Evolutionary conservation across 1,284 basidiomycete species (phyloP).

Genomic region (Hemileia vastatrix): DNA sequence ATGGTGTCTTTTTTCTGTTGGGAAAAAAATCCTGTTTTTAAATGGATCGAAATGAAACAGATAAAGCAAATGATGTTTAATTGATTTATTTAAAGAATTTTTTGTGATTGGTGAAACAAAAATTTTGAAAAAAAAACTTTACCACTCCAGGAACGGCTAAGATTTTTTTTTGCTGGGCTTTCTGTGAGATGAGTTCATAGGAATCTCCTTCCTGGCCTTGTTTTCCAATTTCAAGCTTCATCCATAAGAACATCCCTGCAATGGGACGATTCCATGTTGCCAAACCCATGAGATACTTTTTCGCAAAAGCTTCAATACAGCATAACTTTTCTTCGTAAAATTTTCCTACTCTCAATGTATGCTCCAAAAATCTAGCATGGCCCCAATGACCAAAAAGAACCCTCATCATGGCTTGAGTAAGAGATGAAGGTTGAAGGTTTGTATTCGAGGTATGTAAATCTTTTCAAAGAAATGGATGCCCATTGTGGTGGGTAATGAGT

Average conservation of each 20-base stretch:
- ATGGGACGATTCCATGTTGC: slow-evolving; percentile 76
- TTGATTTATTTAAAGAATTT: background rate
- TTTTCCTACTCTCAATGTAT: slow-evolving; percentile 58
- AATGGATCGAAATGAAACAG: too few species aligned
- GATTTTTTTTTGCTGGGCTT: slow-evolving; percentile 70
- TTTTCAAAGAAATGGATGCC: too few species aligned
- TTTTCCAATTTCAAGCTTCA: slow-evolving; percentile 25
- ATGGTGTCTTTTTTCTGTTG: slow-evolving; percentile 56
- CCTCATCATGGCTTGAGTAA: slow-evolving; percentile 66
- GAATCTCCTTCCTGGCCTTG: slow-evolving; percentile 56
- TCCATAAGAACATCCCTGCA: slow-evolving; percentile 55
- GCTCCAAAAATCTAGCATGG: slow-evolving; percentile 59
- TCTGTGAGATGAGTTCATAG: slow-evolving; percentile 62
- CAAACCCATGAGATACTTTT: slow-evolving; percentile 61
- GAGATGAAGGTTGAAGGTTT: slow-evolving; percentile 48
- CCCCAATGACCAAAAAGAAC: slow-evolving; percentile 62
- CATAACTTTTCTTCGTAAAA: slow-evolving; percentile 74
- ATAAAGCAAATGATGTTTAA: too few species aligned
- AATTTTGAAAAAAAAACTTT: slow-evolving; percentile 24
- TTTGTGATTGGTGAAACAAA: slow-evolving; percentile 44
- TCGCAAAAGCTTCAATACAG: slow-evolving; percentile 66
- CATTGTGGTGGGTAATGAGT: too few species aligned
- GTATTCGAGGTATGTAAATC: slow-evolving; percentile 22
- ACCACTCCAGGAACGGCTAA: slow-evolving; percentile 66
- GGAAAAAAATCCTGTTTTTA: slow-evolving; percentile 55